Evolutionary conservation across 345 rosid genomes (phyloP).

Genomic region (Atalantia buxifolia): DNA sequence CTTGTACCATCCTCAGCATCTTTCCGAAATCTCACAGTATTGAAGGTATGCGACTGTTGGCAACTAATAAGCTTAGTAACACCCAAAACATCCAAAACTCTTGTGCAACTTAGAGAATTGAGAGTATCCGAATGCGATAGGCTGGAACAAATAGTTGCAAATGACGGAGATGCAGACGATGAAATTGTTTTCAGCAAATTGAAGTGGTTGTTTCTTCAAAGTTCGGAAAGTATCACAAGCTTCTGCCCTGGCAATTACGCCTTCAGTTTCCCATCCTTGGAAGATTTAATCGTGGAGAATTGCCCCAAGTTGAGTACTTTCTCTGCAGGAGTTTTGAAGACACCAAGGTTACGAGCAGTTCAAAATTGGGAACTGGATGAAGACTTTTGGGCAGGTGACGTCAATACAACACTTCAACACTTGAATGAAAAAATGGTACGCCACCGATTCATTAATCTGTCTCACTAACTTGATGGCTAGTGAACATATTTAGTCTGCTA

Average conservation of each 20-base stretch:
- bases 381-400: neutral
- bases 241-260: neutral
- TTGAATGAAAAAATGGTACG: neutral
- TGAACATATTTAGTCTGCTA: no score
- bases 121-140: neutral
- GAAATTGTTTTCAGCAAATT: neutral
- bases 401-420: neutral
- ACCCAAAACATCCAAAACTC: neutral
- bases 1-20: neutral
- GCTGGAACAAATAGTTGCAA: neutral
- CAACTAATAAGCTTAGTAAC: neutral
- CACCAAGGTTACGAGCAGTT: neutral
- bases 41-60: neutral
- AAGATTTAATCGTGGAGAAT: neutral
- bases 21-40: neutral
- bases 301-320: slow-evolving; percentile 1
- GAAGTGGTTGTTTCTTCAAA: neutral
- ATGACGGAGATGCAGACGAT: neutral
- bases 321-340: neutral
- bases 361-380: neutral
- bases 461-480: no score
- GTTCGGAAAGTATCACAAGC: neutral
- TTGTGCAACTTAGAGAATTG: neutral
- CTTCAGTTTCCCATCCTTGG: neutral
- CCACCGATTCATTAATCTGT: no score